Base-by-base conservation (phyloP, 2,329 filamentous ascomycete species). In the Penicillium verrucosum region DNA sequence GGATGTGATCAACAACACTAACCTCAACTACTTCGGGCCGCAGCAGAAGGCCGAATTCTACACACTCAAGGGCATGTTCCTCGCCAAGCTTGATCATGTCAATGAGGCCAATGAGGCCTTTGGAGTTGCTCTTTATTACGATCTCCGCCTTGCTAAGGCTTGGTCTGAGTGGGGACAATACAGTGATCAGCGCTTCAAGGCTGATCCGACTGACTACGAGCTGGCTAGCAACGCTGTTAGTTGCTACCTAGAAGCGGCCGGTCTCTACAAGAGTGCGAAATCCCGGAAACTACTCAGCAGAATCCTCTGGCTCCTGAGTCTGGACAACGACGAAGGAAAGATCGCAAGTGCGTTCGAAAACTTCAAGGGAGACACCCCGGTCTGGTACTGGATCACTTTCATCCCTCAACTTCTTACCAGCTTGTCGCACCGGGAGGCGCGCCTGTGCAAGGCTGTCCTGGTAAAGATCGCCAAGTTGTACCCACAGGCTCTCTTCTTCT, bases 301-400 rank as follows among this genome's bases (percentile, higher is more conserved):
- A 40, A 95, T 99, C 48, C 81, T 99, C 47, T 99, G 94, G 94
- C 81, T 99, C 44, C 83, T 99, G 43, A 97, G 93, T 74, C 80
- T 99, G 63, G 94, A 99, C 69, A 92, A 97, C 68, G 82, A 89
- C 0, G 90, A 91, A 70, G 90, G 90, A 12, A 88, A 84, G 37
- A 87, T 99, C 58, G 89, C 90, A 0, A 82, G 86, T 65, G 91
- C 93, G 12, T 99, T 97, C 64, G 91, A 96, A 63, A 90, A 93
- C 65, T 99, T 94, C 78, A 97, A 97, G 79, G 94, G 94, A 50
- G 95, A 99, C 66, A 96, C 92, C 2, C 92, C 92, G 0, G 91
- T 96, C 12, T 99, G 94, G 94, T 99, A 97, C 77, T 99, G 94
- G 94, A 97, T 97, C 65, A 97, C 93, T 0, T 99, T 96, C 73